Percentiles rank a stretch among this genome's conserved stretches.
These are phyloP conservation scores for Backusella circina DNA, from an alignment of 192 early-diverging fungal genomes.

Conservation along the genomic window DNA sequence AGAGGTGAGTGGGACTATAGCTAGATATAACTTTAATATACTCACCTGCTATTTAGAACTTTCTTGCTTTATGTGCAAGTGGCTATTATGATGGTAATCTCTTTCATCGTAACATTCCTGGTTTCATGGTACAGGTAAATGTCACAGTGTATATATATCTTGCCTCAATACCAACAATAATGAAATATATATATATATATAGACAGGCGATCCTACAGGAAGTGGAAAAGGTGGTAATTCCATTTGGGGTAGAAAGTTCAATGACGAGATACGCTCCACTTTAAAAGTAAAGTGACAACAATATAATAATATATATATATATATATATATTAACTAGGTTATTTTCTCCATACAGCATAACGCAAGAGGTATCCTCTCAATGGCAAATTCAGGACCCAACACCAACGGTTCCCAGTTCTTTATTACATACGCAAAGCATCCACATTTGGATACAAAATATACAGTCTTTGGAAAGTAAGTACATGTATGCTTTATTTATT, in stretches of 20 bases:
- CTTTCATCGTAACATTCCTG: slow-evolving; percentile 83
- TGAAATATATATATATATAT: too few relatives aligned
- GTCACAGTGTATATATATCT: too few relatives aligned
- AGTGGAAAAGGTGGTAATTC: slow-evolving; percentile 85
- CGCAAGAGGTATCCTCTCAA: slow-evolving; percentile 81
- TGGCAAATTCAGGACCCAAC: slow-evolving; percentile 90
- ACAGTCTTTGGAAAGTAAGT: slow-evolving; percentile 84
- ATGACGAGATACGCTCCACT: slow-evolving; percentile 75
- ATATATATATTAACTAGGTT: not conserved
- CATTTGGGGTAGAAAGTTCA: slow-evolving; percentile 80
- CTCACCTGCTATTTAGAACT: slow-evolving; percentile 64
- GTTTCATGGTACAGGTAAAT: slow-evolving; percentile 80
- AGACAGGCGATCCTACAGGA: slow-evolving; percentile 86
- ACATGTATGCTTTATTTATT: not conserved
- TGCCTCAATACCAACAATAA: too few relatives aligned
- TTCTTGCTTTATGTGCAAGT: slow-evolving; percentile 91
- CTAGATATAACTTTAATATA: not conserved
- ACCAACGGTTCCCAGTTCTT: slow-evolving; percentile 92
- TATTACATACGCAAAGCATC: slow-evolving; percentile 84
- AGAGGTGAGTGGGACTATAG: slow-evolving; percentile 49
- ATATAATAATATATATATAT: not conserved
- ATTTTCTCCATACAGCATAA: slow-evolving; percentile 60
- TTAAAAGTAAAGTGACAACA: slow-evolving; percentile 54
- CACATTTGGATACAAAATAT: slow-evolving; percentile 88
- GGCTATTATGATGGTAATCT: slow-evolving; percentile 88